These are phyloP conservation scores for Collariella sp. DNA, from an alignment of 495 filamentous ascomycete genomes.

Conservation along the genomic window DNA sequence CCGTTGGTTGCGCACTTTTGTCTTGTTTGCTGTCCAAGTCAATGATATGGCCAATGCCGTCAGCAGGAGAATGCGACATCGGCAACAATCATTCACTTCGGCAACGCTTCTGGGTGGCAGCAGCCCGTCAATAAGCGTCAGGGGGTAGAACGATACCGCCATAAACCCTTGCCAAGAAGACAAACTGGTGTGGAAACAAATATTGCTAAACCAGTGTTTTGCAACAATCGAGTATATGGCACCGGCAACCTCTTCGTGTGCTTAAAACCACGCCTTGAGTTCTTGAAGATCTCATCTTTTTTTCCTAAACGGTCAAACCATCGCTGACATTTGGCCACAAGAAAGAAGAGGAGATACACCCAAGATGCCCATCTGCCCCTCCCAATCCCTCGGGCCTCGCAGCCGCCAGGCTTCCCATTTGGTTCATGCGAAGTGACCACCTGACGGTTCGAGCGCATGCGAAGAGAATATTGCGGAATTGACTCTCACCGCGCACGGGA, in stretches of 20 bases:
- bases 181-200: background rate
- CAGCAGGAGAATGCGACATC: background rate
- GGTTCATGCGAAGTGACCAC: no score
- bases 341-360: no score
- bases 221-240: background rate
- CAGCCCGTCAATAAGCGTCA: background rate
- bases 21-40: background rate
- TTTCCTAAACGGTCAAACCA: background rate
- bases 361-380: no score
- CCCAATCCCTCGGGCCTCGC: no score
- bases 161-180: background rate
- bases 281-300: background rate
- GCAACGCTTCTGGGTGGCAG: background rate
- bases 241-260: no score
- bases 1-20: background rate
- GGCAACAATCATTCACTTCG: background rate
- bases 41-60: constrained; percentile 3
- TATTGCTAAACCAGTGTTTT: background rate
- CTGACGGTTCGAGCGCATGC: no score
- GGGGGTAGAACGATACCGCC: background rate
- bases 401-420: no score
- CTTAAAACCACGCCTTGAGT: no score
- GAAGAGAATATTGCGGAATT: no score
- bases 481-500: no score
- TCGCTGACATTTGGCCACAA: background rate